Evolutionary conservation across 2,329 filamentous ascomycete genomes (phyloP).

Genomic region (Neophaeococcomyces mojaviensis): DNA sequence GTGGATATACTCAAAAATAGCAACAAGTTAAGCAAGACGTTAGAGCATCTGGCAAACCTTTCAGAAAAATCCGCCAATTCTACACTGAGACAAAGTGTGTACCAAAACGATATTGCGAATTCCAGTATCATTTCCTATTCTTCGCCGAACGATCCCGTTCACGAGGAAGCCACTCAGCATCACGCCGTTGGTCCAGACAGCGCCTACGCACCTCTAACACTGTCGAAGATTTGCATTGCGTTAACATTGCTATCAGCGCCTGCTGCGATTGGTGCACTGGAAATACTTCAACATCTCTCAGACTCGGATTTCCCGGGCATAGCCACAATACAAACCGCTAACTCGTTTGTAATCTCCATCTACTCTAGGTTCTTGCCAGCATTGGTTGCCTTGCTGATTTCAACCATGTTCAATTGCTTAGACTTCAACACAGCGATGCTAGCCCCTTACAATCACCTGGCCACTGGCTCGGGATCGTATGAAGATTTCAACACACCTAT

Average conservation of each 20-base stretch:
- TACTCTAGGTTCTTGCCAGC: slow-evolving; percentile 25
- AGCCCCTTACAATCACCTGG: slow-evolving; percentile 13
- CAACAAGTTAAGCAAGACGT: neutral
- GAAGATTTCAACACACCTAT: neutral
- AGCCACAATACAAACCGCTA: neutral
- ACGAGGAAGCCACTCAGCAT: neutral
- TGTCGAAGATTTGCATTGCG: neutral
- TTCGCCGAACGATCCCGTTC: neutral
- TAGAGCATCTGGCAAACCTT: neutral
- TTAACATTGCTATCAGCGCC: neutral
- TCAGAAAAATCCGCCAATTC: neutral
- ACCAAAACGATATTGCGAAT: too few species aligned
- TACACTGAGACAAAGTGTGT: neutral
- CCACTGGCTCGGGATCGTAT: slow-evolving; percentile 10
- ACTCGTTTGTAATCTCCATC: slow-evolving; percentile 12
- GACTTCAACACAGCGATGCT: slow-evolving; percentile 19
- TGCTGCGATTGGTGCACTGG: slow-evolving; percentile 6
- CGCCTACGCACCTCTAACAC: neutral
- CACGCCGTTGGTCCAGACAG: neutral
- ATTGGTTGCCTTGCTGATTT: slow-evolving; percentile 11
- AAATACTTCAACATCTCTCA: slow-evolving; percentile 14
- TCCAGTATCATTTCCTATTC: neutral
- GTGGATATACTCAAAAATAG: neutral
- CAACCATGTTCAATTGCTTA: slow-evolving; percentile 12
- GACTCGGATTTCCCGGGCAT: slow-evolving; percentile 22